Percentiles rank a stretch among this genome's conserved stretches.
Conservation (phyloP, 139 green algal species). For the Microglena sp. region DNA sequence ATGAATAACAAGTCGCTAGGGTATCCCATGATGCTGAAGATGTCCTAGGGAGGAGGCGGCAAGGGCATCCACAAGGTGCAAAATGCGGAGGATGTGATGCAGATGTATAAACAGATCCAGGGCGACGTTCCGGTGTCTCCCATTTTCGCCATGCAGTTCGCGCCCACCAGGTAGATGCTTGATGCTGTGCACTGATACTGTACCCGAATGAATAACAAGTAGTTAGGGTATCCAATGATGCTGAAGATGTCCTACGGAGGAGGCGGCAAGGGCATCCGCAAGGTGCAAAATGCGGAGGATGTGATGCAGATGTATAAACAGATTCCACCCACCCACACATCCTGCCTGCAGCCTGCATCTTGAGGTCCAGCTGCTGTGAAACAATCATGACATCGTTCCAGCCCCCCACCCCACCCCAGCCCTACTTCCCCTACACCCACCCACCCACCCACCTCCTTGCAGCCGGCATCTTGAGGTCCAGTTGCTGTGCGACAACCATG, state of each 20-base stretch:
- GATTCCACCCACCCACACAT: too few relatives aligned
- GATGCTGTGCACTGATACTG: too few relatives aligned
- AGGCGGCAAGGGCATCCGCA: slow-evolving; percentile 93
- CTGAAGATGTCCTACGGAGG: slow-evolving; percentile 94
- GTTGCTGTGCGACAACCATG: slow-evolving; percentile 82
- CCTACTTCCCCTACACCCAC: neutral
- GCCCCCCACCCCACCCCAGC: too few relatives aligned
- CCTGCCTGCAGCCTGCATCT: slow-evolving; percentile 60
- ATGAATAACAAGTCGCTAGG: slow-evolving; percentile 69
- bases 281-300: too few relatives aligned
- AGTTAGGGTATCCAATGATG: slow-evolving; percentile 92
- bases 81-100: slow-evolving; percentile 80
- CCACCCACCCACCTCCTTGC: neutral
- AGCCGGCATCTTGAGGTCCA: slow-evolving; percentile 89
- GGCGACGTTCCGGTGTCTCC: slow-evolving; percentile 90
- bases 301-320: too few relatives aligned
- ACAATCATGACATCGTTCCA: too few relatives aligned
- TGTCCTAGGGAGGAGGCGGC: slow-evolving; percentile 87
- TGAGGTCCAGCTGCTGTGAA: slow-evolving; percentile 95
- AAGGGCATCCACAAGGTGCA: slow-evolving; percentile 96
- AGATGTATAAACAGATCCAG: too few relatives aligned
- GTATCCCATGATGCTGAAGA: slow-evolving; percentile 97
- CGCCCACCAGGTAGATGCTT: too few relatives aligned
- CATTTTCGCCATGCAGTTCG: slow-evolving; percentile 96
- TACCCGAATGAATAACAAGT: too few relatives aligned